Base-by-base conservation (phyloP, 768 basidiomycete genomes). In the Galerina sulciceps region DNA sequence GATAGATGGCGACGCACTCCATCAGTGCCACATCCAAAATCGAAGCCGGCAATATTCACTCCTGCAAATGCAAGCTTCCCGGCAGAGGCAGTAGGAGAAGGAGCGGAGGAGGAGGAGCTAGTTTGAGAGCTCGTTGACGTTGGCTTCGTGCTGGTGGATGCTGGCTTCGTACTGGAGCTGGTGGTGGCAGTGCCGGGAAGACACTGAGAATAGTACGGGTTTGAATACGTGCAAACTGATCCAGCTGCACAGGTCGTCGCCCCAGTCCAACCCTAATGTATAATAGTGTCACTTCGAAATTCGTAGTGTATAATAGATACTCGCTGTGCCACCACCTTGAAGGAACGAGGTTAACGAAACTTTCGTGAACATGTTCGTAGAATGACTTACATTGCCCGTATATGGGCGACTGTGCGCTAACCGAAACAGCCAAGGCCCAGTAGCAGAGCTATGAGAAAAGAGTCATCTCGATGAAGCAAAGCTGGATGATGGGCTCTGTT, bases 11-110 rank as follows among this genome's bases (percentile, higher is more conserved):
- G 8, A 55, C 65, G 34, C 50, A 69, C 68, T 10, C 82, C 82
- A 58, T 82, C 79, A 6, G 71, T 71, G 51, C 73, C 70, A 61
- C 81, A 81, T 17, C 83, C 80, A 61, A 85, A 85, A 65, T 85
- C 84, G 60, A 82, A 84, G 1, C 84, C 83, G 23, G 82, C 73
- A 49, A 85, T 84, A 65, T 85, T 84, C 20, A 85, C 74, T 48
- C 84, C 82, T 9, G 71, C 71, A 51, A 77, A 76, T 46, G 64
- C 62, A 23, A 83, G 67, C 17, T 67, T 71, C 10, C 73, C 63
- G 3, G 72, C 63, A 5, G 63, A 42, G 10, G 72, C 63, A 9
- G 72, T 55, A 17, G 59, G 36, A 45, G 53, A 45, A 13, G 59
- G 23, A 18, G 41, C 47, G 18, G 53, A 31, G 36, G 58, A 31